Evolutionary conservation across 495 filamentous ascomycete species (phyloP), one percentile per base, ranked within the genome.

Genomic region (Margaritispora aquatica): DNA sequence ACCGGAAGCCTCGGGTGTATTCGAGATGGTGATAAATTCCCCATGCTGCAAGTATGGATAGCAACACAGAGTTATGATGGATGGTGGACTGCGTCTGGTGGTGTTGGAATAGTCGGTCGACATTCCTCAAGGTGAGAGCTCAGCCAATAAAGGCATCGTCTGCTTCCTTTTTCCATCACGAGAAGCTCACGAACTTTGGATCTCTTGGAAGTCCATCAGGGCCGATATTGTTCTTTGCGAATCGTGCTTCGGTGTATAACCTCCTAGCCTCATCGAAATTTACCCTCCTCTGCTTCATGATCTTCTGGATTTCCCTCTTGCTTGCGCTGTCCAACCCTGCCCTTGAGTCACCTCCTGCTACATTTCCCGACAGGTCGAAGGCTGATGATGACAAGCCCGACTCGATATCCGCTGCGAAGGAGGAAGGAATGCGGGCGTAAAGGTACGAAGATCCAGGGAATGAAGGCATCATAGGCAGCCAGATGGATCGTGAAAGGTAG

Each of bases 171-270:
- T 24, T 24, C 47, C 21, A 19, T 50, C 47, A 64, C 38, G 89
- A 94, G 72, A 96, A 96, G 56, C 88, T 92, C 11, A 96, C 90
- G 69, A 96, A 95, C 77, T 96, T 96, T 57, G 91, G 90, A 79
- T 97, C 94, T 70, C 84, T 84, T 52, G 94, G 94, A 66, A 84
- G 74, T 31, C 95, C 94, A 71, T 97, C 95, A 17, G 86, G 77
- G 11, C 84, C 92, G 67, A 98, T 97, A 55, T 88, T 87, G 66
- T 96, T 90, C 68, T 84, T 89, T 64, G 80, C 80, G 67, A 98
- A 94, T 61, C 86, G 77, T 60, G 89, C 82, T 76, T 96, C 85
- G 66, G 88, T 92, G 66, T 87, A 93, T 21, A 92, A 79, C 51
- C 88, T 76, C 59, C 94, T 79, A 24, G 94, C 94, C 75, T 98